phyloP scores from a whole-genome alignment of 495 filamentous ascomycete genomes.

The Pyronema domesticum region DNA sequence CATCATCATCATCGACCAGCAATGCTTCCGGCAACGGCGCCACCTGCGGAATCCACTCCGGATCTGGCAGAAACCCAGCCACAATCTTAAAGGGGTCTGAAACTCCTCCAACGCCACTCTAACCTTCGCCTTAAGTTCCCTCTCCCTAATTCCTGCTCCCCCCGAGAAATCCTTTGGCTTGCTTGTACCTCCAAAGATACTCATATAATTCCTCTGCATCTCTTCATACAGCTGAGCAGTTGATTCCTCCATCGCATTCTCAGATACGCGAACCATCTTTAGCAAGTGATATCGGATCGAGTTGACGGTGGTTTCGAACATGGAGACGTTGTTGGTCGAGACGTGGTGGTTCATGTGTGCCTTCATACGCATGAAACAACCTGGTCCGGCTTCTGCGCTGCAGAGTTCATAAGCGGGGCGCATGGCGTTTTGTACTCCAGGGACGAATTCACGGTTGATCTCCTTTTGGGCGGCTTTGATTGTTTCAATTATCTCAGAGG shows the following conservation, averaged over 20 bases:
- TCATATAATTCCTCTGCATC: conserved; percentile 31
- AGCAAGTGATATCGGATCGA: conserved; percentile 28
- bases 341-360: conserved; percentile 35
- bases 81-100: conserved; percentile 1
- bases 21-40: no score
- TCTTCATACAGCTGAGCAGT: conserved; percentile 28
- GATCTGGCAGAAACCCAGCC: conserved; percentile 1
- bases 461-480: conserved; percentile 36
- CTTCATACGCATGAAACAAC: conserved; percentile 40
- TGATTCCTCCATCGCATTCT: conserved; percentile 26
- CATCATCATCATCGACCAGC: no score
- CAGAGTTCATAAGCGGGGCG: conserved; percentile 32
- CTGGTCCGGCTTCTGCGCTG: conserved; percentile 29
- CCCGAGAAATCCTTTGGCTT: conserved; percentile 7
- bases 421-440: conserved; percentile 34
- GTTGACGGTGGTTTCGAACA: conserved; percentile 33
- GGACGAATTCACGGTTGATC: conserved; percentile 39
- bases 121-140: conserved; percentile 2
- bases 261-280: conserved; percentile 25
- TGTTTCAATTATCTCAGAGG: conserved; percentile 17
- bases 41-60: no score
- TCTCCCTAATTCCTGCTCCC: conserved; percentile 7
- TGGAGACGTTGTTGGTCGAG: conserved; percentile 24
- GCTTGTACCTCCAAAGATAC: conserved; percentile 8
- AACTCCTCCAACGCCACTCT: neutral